Evolutionary conservation across 805 yeast species (phyloP).

Genomic region (Ogataea trehalophila): DNA sequence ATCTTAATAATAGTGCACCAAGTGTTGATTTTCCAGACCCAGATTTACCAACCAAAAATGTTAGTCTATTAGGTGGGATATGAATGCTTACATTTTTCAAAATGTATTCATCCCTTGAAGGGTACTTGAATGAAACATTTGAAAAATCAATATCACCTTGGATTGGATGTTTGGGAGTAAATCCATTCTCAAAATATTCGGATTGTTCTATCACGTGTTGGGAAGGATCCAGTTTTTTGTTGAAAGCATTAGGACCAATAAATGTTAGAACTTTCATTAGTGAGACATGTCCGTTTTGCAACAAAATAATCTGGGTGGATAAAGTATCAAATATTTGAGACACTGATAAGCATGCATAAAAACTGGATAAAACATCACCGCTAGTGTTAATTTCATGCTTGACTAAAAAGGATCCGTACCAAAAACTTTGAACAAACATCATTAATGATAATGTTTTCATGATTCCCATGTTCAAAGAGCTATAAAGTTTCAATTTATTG

Average conservation of each 20-base stretch:
- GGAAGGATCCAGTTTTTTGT: neutral
- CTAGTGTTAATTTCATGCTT: slow-evolving; percentile 43
- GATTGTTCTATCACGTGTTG: slow-evolving; percentile 1
- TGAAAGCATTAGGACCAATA: slow-evolving; percentile 18
- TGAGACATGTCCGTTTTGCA: slow-evolving; percentile 74
- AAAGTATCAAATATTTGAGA: slow-evolving; percentile 55
- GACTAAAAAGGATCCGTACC: slow-evolving; percentile 80
- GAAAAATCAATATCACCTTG: slow-evolving; percentile 50
- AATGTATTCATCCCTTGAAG: slow-evolving; percentile 45
- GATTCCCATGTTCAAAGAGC: slow-evolving; percentile 52
- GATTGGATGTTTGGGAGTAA: slow-evolving; percentile 21
- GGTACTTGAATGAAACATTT: slow-evolving; percentile 60
- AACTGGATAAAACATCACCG: slow-evolving; percentile 73
- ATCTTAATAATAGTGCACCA: slow-evolving; percentile 52
- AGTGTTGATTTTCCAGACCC: slow-evolving; percentile 94
- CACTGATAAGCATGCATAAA: slow-evolving; percentile 74
- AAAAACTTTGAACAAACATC: slow-evolving; percentile 88
- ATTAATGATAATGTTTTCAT: slow-evolving; percentile 54
- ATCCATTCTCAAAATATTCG: neutral
- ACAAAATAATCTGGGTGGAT: slow-evolving; percentile 49
- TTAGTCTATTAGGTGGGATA: slow-evolving; percentile 41
- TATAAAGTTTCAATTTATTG: slow-evolving; percentile 40
- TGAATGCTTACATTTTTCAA: slow-evolving; percentile 43
- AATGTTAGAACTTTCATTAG: slow-evolving; percentile 43
- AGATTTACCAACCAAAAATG: slow-evolving; percentile 77